These are phyloP conservation scores for Funneliformis caledonium DNA, from an alignment of 371 early-diverging fungal species.

Conservation along the genomic window DNA sequence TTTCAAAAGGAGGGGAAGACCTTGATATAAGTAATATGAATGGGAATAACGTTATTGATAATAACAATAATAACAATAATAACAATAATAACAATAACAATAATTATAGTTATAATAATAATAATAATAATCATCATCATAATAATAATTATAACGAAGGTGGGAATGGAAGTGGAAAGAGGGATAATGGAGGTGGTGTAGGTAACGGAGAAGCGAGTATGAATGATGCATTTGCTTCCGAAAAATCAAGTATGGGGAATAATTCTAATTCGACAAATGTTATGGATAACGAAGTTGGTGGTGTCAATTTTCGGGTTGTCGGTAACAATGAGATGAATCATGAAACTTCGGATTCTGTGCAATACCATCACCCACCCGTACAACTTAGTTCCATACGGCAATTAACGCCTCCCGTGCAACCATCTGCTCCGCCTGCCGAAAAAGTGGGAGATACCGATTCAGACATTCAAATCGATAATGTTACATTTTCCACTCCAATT, in stretches of 20 bases:
- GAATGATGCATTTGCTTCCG: background rate
- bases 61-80: background rate
- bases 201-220: background rate
- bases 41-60: background rate
- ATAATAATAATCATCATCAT: background rate
- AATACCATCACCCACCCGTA: background rate
- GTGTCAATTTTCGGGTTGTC: background rate
- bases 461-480: background rate
- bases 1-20: background rate
- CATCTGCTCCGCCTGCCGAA: constrained; percentile 32
- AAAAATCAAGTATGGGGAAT: background rate
- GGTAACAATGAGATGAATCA: background rate
- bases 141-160: constrained; percentile 21
- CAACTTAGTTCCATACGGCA: too few species aligned
- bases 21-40: background rate
- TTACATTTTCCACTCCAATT: background rate
- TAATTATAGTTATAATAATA: background rate
- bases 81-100: background rate
- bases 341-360: background rate
- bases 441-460: background rate
- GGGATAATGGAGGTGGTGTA: background rate
- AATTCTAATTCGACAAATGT: background rate
- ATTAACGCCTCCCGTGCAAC: background rate
- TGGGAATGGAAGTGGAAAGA: background rate
- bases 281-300: background rate